These are phyloP conservation scores for Termitomyces sp. DNA, from an alignment of 768 basidiomycete species.

Conservation along the genomic window DNA sequence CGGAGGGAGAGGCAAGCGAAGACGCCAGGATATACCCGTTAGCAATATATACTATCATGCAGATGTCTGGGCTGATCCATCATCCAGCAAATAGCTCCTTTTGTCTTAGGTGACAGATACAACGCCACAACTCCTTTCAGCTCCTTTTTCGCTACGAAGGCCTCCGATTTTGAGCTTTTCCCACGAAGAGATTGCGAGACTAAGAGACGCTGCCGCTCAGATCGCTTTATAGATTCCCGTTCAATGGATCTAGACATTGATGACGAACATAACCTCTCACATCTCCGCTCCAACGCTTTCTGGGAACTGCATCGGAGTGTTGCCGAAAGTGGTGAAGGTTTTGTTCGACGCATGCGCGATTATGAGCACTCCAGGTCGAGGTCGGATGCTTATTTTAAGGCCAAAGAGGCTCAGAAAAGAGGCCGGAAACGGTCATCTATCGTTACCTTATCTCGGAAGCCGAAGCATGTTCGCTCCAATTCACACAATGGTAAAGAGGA, in stretches of 20 bases:
- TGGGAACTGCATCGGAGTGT: constrained; percentile 63
- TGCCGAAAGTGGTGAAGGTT: constrained; percentile 60
- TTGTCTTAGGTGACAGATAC: constrained; percentile 9
- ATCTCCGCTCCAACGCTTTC: constrained; percentile 61
- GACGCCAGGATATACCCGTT: constrained; percentile 47
- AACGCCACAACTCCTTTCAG: constrained; percentile 15
- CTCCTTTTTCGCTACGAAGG: constrained; percentile 42
- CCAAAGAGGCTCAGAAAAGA: constrained; percentile 38
- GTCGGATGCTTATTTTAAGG: constrained; percentile 32
- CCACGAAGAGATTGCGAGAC: constrained; percentile 22
- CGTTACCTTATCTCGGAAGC: constrained; percentile 16
- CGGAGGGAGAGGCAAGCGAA: constrained; percentile 54
- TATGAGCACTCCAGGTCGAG: constrained; percentile 55
- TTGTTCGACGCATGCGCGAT: constrained; percentile 72
- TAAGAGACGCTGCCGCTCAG: constrained; percentile 19
- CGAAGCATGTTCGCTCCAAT: constrained; percentile 19
- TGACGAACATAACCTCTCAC: constrained; percentile 26
- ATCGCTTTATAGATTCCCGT: constrained; percentile 8
- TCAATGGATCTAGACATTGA: constrained; percentile 16
- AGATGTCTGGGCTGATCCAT: constrained; percentile 5
- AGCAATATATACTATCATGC: constrained; percentile 18
- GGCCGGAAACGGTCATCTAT: constrained; percentile 38
- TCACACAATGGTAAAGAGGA: constrained; percentile 29
- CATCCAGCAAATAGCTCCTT: constrained; percentile 18
- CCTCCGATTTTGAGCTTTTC: constrained; percentile 47